phyloP scores from a whole-genome alignment of 208 protist genomes.

The Chromosphaera perkinsii region DNA sequence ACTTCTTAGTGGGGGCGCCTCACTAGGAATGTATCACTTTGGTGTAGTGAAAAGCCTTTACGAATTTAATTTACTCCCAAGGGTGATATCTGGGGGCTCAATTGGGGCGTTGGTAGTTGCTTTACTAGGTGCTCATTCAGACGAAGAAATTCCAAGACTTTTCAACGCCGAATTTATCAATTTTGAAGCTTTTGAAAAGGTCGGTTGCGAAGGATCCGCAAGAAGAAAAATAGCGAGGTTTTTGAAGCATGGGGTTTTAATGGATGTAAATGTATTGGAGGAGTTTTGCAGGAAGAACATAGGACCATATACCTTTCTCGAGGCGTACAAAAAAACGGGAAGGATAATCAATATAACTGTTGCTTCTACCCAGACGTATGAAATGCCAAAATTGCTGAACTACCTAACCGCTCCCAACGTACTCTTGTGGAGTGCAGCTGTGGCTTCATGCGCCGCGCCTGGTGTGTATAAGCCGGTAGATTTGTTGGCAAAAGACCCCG shows the following conservation, averaged over 20 bases:
- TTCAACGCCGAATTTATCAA: conserved; percentile 22
- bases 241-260: conserved; percentile 65
- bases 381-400: conserved; percentile 51
- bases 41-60: conserved; percentile 65
- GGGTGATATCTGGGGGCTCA: conserved; percentile 65
- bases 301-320: conserved; percentile 75
- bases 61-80: conserved; percentile 59
- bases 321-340: conserved; percentile 49
- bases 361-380: not conserved
- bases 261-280: conserved; percentile 68
- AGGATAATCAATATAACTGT: conserved; percentile 50
- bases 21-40: conserved; percentile 70
- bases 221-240: conserved; percentile 57
- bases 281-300: conserved; percentile 62
- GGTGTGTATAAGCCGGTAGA: conserved; percentile 46
- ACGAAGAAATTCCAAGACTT: conserved; percentile 15
- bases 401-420: conserved; percentile 57
- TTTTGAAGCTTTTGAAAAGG: conserved; percentile 22
- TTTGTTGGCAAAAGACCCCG: conserved; percentile 32
- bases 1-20: conserved; percentile 65
- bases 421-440: conserved; percentile 44
- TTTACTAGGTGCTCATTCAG: conserved; percentile 15
- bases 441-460: conserved; percentile 38
- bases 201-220: conserved; percentile 7
- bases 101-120: conserved; percentile 45